phyloP scores from a whole-genome alignment of 2,329 filamentous ascomycete species.

The Diplocarpon rosae region DNA sequence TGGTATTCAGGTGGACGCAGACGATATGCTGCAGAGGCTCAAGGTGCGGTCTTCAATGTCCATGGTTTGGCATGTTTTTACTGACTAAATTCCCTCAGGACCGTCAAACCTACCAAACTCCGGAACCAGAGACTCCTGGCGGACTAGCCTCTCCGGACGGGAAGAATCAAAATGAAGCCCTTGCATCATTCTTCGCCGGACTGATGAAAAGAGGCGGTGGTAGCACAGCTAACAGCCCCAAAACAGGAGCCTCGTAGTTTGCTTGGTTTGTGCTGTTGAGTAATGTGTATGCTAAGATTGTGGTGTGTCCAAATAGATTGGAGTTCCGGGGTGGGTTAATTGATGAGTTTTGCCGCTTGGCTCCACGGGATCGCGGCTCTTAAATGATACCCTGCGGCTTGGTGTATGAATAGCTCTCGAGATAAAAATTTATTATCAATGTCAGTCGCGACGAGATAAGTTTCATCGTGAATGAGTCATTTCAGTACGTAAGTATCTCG shows the following conservation, averaged over 20 bases:
- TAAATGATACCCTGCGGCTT: constrained; percentile 17
- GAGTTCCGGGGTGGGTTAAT: constrained; percentile 9
- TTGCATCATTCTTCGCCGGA: constrained; percentile 49
- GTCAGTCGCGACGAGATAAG: not conserved
- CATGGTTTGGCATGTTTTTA: not conserved
- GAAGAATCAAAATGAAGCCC: constrained; percentile 46
- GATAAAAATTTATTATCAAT: not conserved
- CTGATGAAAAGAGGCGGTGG: constrained; percentile 41
- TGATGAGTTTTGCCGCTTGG: constrained; percentile 7
- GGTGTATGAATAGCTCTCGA: constrained; percentile 8
- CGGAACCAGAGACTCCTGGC: constrained; percentile 25
- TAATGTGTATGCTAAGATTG: constrained; percentile 1
- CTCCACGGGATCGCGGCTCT: constrained; percentile 4
- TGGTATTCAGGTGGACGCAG: constrained; percentile 89
- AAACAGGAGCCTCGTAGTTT: constrained; percentile 17
- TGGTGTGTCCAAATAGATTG: constrained; percentile 3
- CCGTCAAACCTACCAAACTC: constrained; percentile 26
- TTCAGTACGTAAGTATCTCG: too few relatives aligned
- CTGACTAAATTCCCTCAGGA: constrained; percentile 19
- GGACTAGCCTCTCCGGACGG: constrained; percentile 26
- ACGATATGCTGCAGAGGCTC: constrained; percentile 80
- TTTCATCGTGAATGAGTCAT: not conserved
- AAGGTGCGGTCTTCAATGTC: constrained; percentile 46
- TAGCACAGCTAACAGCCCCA: constrained; percentile 23
- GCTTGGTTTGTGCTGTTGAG: not conserved